phyloP scores from a whole-genome alignment of 371 early-diverging fungal genomes.

The Paraphysoderma sedebokerense region DNA sequence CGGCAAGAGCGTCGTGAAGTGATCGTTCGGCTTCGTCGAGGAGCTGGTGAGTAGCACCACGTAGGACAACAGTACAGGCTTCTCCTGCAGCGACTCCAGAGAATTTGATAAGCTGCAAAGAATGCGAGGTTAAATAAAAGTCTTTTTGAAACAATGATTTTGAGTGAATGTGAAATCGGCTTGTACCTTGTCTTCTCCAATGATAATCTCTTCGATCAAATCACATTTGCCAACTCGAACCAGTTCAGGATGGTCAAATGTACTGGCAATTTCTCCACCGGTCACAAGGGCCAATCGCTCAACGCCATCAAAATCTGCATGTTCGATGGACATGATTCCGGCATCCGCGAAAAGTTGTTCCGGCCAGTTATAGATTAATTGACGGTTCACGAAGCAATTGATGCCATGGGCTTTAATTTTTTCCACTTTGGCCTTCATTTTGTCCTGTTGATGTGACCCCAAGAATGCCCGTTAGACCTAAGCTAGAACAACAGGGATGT shows the following conservation, averaged over 20 bases:
- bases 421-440: constrained; percentile 98
- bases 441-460: constrained; percentile 34
- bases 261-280: constrained; percentile 93
- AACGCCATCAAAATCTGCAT: constrained; percentile 99
- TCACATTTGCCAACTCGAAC: constrained; percentile 91
- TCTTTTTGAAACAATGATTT: neutral
- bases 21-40: constrained; percentile 99
- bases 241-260: constrained; percentile 96
- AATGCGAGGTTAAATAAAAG: neutral
- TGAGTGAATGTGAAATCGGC: neutral
- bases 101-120: constrained; percentile 71
- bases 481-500: neutral
- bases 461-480: neutral
- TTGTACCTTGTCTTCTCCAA: constrained; percentile 82
- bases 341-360: constrained; percentile 95
- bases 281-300: constrained; percentile 96
- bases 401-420: constrained; percentile 93
- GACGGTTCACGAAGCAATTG: constrained; percentile 99
- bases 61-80: constrained; percentile 96
- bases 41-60: constrained; percentile 93
- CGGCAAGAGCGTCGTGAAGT: constrained; percentile 97
- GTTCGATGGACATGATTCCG: constrained; percentile 95
- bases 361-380: constrained; percentile 99
- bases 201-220: constrained; percentile 89
- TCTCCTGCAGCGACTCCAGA: constrained; percentile 90